phyloP scores from a whole-genome alignment of 1,139 yeast genomes.

The Pichia inconspicua region DNA sequence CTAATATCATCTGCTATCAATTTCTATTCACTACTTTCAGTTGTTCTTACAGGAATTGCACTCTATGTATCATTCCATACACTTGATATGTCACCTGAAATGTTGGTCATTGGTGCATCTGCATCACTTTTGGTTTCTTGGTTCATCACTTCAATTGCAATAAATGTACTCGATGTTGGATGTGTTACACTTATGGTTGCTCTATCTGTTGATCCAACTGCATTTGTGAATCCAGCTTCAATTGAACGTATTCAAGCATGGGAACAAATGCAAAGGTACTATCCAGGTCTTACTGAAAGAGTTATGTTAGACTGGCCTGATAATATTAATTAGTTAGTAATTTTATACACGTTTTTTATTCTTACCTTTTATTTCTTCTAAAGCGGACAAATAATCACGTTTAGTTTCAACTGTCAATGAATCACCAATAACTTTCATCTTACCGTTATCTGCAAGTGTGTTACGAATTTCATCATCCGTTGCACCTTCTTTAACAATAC shows the following conservation, averaged over 20 bases:
- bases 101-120: slow-evolving; percentile 71
- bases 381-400: slow-evolving; percentile 24
- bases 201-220: slow-evolving; percentile 80
- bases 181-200: slow-evolving; percentile 82
- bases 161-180: slow-evolving; percentile 68
- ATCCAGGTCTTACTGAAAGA: slow-evolving; percentile 54
- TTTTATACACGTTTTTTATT: not conserved
- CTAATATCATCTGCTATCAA: slow-evolving; percentile 73
- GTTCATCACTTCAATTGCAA: slow-evolving; percentile 68
- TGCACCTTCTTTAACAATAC: not conserved
- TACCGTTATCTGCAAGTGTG: slow-evolving; percentile 10
- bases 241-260: slow-evolving; percentile 61
- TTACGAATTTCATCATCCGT: not conserved
- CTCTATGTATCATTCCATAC: slow-evolving; percentile 25
- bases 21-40: slow-evolving; percentile 67
- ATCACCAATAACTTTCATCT: slow-evolving; percentile 31
- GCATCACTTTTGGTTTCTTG: slow-evolving; percentile 68
- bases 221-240: slow-evolving; percentile 33
- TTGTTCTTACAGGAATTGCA: slow-evolving; percentile 36
- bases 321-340: not conserved
- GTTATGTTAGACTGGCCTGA: slow-evolving; percentile 14
- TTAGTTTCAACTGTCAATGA: slow-evolving; percentile 28
- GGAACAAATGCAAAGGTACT: slow-evolving; percentile 60
- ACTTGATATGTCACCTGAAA: slow-evolving; percentile 62
- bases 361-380: not conserved